Conservation (phyloP, 2,329 filamentous ascomycete genomes). For the Zasmidium angulare region DNA sequence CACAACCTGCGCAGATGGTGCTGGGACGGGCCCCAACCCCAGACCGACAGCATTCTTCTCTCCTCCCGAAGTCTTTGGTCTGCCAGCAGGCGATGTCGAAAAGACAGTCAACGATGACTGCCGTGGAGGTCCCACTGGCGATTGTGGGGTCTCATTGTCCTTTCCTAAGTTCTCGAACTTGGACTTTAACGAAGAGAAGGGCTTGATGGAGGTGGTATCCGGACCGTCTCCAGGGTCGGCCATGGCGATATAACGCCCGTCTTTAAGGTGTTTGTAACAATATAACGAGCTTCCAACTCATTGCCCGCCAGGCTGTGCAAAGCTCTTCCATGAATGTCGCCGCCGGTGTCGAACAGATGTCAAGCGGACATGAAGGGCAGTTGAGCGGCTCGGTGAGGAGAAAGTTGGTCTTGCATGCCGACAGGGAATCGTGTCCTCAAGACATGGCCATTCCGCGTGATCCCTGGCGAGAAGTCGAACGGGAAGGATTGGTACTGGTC, state of each 20-base stretch:
- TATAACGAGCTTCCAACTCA: neutral
- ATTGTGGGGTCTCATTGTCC: conserved; percentile 21
- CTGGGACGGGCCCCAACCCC: conserved; percentile 6
- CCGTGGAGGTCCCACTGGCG: conserved; percentile 11
- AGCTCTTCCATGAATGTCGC: conserved; percentile 5
- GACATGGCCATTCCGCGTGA: conserved; percentile 14
- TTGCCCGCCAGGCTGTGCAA: neutral
- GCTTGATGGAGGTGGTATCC: conserved; percentile 77
- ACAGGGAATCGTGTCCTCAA: neutral
- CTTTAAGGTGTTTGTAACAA: neutral
- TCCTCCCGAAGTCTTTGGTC: conserved; percentile 9
- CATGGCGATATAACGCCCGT: conserved; percentile 16
- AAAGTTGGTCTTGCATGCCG: conserved; percentile 15
- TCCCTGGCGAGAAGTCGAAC: conserved; percentile 9
- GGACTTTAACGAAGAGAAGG: conserved; percentile 76
- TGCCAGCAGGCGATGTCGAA: neutral
- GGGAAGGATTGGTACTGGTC: neutral
- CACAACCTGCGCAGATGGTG: conserved; percentile 3
- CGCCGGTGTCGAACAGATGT: neutral
- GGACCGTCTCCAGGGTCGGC: conserved; percentile 56
- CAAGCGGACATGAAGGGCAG: neutral
- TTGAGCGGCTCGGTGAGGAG: neutral
- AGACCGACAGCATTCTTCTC: conserved; percentile 8
- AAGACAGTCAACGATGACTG: conserved; percentile 9
- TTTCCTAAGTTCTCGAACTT: conserved; percentile 73